Percentiles rank a stretch among this genome's conserved stretches.
Evolutionary conservation across 306 rosid genomes (phyloP).

Genomic region (Cucurbita moschata): DNA sequence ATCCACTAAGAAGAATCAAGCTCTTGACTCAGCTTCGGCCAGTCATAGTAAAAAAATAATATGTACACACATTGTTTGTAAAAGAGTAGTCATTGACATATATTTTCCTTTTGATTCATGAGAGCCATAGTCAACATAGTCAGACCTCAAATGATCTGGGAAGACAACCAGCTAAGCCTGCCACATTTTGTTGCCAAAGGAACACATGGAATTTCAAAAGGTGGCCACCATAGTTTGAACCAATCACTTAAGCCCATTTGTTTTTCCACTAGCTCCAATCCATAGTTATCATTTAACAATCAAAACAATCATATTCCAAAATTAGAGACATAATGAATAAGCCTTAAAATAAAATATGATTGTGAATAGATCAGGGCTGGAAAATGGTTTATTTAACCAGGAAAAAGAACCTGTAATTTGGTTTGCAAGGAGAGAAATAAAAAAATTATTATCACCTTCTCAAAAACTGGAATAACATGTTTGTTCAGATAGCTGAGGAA

Average conservation of each 20-base stretch:
- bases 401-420: not conserved
- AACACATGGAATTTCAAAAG: not conserved
- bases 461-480: constrained; percentile 75
- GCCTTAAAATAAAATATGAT: not conserved
- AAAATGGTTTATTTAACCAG: not conserved
- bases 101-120: not conserved
- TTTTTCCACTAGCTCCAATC: not conserved
- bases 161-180: not conserved
- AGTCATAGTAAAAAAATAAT: not conserved
- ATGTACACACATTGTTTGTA: not conserved
- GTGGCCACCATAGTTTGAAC: not conserved
- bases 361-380: not conserved
- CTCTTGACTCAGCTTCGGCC: not conserved
- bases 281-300: not conserved
- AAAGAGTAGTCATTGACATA: not conserved
- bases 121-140: not conserved
- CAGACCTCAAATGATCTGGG: not conserved
- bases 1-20: too few species aligned
- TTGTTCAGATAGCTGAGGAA: constrained; percentile 66
- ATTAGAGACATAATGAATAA: not conserved
- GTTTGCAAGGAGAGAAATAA: not conserved
- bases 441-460: constrained; percentile 47
- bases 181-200: not conserved
- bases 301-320: not conserved
- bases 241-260: not conserved